These are phyloP conservation scores for Apiospora kogelbergensis DNA, from an alignment of 2,329 filamentous ascomycete genomes.

Conservation along the genomic window DNA sequence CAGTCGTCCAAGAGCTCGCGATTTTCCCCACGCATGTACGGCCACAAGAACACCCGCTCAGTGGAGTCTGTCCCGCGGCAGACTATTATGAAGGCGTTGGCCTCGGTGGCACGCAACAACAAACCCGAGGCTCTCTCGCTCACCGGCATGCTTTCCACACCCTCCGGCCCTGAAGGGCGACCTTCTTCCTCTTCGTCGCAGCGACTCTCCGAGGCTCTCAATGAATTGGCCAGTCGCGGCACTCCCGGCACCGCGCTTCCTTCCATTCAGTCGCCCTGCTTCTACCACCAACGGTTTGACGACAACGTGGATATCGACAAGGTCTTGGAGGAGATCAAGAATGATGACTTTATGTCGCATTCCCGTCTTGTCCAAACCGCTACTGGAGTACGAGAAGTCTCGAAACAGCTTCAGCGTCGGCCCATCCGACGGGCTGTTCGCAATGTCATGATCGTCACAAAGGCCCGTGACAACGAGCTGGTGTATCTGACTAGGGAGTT, in stretches of 20 bases:
- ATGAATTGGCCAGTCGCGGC: slow-evolving; percentile 49
- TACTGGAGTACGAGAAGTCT: slow-evolving; percentile 91
- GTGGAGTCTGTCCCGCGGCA: slow-evolving; percentile 72
- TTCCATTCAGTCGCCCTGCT: slow-evolving; percentile 86
- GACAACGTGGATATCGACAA: slow-evolving; percentile 93
- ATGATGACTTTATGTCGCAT: slow-evolving; percentile 87
- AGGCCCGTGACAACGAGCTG: slow-evolving; percentile 91
- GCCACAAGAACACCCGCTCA: slow-evolving; percentile 53
- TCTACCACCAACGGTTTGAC: slow-evolving; percentile 96
- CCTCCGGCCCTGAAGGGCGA: slow-evolving; percentile 33
- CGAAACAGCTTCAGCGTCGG: slow-evolving; percentile 87
- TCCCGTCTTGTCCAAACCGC: slow-evolving; percentile 93
- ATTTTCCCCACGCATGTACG: slow-evolving; percentile 25
- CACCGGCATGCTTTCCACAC: slow-evolving; percentile 56
- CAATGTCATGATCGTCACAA: slow-evolving; percentile 98
- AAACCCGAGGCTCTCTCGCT: slow-evolving; percentile 65
- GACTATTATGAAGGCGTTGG: slow-evolving; percentile 80
- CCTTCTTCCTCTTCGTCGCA: slow-evolving; percentile 51
- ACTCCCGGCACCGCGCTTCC: slow-evolving; percentile 56
- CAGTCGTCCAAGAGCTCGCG: slow-evolving; percentile 15
- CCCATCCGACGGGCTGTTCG: slow-evolving; percentile 89
- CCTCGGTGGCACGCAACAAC: slow-evolving; percentile 62
- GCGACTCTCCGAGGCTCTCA: slow-evolving; percentile 62
- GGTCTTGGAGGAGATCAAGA: slow-evolving; percentile 90
- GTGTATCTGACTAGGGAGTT: slow-evolving; percentile 88